Conservation (phyloP, 2,329 filamentous ascomycete genomes). For the Samsoniella hepiali region DNA sequence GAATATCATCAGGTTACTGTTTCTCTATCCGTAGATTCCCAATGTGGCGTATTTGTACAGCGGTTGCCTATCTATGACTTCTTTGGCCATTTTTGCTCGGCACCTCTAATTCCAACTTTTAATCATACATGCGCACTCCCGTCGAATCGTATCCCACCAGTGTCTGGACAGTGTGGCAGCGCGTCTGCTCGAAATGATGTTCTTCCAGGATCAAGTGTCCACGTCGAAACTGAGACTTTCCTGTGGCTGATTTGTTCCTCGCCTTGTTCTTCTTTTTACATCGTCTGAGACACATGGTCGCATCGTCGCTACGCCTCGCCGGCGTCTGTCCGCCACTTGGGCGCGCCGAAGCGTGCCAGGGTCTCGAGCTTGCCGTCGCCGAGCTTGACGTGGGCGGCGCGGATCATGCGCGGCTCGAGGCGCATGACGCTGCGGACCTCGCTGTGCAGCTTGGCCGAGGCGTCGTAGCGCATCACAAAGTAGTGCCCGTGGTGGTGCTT, state of each 20-base stretch:
- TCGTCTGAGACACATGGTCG: too few species aligned
- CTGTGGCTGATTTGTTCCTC: too few species aligned
- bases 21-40: constrained; percentile 1
- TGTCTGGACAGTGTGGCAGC: background rate
- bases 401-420: constrained; percentile 86
- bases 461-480: constrained; percentile 96
- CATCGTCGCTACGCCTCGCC: constrained; percentile 29
- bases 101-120: background rate
- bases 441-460: constrained; percentile 68
- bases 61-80: background rate
- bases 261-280: too few species aligned
- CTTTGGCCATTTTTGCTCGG: background rate
- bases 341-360: constrained; percentile 46
- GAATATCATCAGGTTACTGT: background rate
- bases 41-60: constrained; percentile 7
- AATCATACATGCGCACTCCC: background rate
- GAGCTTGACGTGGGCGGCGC: constrained; percentile 82
- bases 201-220: too few species aligned
- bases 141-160: background rate
- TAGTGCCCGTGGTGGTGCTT: constrained; percentile 86
- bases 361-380: constrained; percentile 60
- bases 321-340: constrained; percentile 45
- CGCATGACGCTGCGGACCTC: constrained; percentile 71
- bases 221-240: background rate
- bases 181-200: background rate